Evolutionary conservation across 768 basidiomycete species (phyloP).

Genomic region (Amanita subjunquillea): DNA sequence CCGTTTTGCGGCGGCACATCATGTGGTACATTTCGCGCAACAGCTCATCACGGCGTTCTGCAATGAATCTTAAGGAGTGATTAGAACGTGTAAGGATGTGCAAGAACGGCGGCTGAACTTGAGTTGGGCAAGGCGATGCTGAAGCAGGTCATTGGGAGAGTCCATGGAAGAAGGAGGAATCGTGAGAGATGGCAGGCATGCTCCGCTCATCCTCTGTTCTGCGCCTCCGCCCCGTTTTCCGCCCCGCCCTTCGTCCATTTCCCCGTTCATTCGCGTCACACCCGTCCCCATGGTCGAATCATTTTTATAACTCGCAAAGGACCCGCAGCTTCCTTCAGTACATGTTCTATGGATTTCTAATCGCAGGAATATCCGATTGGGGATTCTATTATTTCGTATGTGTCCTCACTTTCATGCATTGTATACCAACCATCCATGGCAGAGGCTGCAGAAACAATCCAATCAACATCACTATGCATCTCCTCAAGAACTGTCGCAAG

Average conservation of each 20-base stretch:
- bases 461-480: constrained; percentile 29
- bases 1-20: constrained; percentile 41
- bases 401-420: neutral
- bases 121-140: constrained; percentile 33
- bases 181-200: neutral
- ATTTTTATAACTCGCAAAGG: constrained; percentile 22
- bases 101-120: constrained; percentile 19
- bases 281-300: constrained; percentile 28
- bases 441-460: constrained; percentile 3
- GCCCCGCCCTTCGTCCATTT: neutral
- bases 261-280: constrained; percentile 2
- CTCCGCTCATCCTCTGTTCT: neutral
- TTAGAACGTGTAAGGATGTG: constrained; percentile 3
- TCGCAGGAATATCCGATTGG: constrained; percentile 20
- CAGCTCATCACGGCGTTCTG: constrained; percentile 57
- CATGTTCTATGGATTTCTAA: constrained; percentile 22
- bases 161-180: neutral
- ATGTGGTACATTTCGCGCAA: constrained; percentile 64
- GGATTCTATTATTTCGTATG: constrained; percentile 18
- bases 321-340: constrained; percentile 25
- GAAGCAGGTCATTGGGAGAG: constrained; percentile 17
- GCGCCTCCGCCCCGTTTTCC: neutral
- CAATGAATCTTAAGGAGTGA: constrained; percentile 38
- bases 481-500: constrained; percentile 31
- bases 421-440: constrained; percentile 1